phyloP scores from a whole-genome alignment of 2,329 filamentous ascomycete genomes.

The Teratosphaeria viscida region DNA sequence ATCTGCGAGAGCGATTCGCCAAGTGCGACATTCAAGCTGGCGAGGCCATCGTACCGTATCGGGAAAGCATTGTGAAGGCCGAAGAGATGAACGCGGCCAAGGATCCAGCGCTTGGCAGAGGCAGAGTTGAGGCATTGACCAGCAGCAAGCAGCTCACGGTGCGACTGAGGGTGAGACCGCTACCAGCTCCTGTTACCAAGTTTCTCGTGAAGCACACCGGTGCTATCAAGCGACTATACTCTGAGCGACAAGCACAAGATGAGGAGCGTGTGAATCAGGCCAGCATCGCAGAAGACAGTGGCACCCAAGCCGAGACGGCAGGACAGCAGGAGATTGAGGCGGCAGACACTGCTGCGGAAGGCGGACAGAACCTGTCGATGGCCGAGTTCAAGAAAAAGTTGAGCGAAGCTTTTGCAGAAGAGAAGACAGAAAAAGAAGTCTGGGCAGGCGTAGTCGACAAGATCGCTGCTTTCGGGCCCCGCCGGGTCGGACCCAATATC shows the following conservation, averaged over 20 bases:
- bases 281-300: slow-evolving; percentile 31
- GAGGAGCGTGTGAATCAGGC: slow-evolving; percentile 30
- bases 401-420: slow-evolving; percentile 54
- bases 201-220: slow-evolving; percentile 73
- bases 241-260: slow-evolving; percentile 51
- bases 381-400: slow-evolving; percentile 71
- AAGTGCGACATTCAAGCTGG: slow-evolving; percentile 91
- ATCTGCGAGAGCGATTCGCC: slow-evolving; percentile 84
- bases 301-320: slow-evolving; percentile 24
- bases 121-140: slow-evolving; percentile 63
- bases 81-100: slow-evolving; percentile 86
- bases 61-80: slow-evolving; percentile 74
- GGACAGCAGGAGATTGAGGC: slow-evolving; percentile 34
- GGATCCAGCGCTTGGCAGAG: slow-evolving; percentile 77
- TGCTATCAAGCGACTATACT: slow-evolving; percentile 69
- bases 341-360: slow-evolving; percentile 42
- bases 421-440: slow-evolving; percentile 61
- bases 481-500: slow-evolving; percentile 76
- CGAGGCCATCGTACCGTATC: slow-evolving; percentile 87
- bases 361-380: slow-evolving; percentile 52
- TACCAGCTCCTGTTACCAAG: slow-evolving; percentile 68
- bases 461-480: slow-evolving; percentile 83
- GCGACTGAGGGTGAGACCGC: slow-evolving; percentile 63
- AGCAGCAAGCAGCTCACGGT: slow-evolving; percentile 79
- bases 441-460: slow-evolving; percentile 70